Conservation (phyloP, 2,329 filamentous ascomycete genomes). For the Pestalotiopsis sp. region DNA sequence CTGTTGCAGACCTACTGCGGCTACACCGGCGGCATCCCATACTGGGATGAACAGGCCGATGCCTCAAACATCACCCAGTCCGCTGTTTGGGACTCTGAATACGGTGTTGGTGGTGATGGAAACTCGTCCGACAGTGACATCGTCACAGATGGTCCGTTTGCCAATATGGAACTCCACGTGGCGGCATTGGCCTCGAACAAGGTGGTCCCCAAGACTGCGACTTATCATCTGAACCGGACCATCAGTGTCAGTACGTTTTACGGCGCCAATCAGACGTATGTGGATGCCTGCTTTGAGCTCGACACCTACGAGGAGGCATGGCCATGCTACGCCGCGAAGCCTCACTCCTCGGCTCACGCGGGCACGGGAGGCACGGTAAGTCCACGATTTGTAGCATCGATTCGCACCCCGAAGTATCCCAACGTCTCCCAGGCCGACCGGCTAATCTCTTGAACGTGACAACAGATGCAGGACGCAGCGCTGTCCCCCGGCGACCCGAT, state of each 20-base stretch:
- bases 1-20: conserved; percentile 18
- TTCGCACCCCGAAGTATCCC: neutral
- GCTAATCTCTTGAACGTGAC: neutral
- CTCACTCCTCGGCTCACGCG: conserved; percentile 4
- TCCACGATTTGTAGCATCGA: neutral
- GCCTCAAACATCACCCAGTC: conserved; percentile 7
- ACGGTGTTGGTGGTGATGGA: conserved; percentile 3
- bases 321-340: conserved; percentile 4
- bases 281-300: conserved; percentile 1
- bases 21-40: conserved; percentile 18
- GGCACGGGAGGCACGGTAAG: conserved; percentile 9
- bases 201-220: conserved; percentile 1
- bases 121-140: conserved; percentile 1
- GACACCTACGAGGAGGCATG: conserved; percentile 6
- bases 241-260: neutral
- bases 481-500: conserved; percentile 36
- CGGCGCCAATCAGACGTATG: neutral
- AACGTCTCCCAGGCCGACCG: neutral
- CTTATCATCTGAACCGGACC: neutral
- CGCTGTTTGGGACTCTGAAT: neutral
- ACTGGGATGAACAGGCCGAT: conserved; percentile 5
- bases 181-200: neutral
- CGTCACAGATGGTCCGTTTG: conserved; percentile 6
- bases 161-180: conserved; percentile 9
- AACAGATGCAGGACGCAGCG: conserved; percentile 20